Evolutionary conservation across 441 rosid genomes (phyloP).

Genomic region (Pelargonium citronellum): DNA sequence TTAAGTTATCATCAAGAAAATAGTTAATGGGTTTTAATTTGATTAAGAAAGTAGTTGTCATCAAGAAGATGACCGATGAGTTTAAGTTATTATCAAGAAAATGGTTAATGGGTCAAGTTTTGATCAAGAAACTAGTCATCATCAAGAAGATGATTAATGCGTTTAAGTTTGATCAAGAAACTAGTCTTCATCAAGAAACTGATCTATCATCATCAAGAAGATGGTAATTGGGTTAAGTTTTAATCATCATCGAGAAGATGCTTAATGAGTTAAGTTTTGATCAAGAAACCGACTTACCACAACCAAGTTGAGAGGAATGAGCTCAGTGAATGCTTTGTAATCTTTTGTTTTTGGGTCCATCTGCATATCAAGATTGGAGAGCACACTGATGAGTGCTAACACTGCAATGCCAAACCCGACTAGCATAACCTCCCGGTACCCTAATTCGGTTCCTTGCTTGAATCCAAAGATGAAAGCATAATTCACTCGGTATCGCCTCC

Average conservation of each 20-base stretch:
- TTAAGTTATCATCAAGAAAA: background rate
- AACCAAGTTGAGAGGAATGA: slow-evolving; percentile 50
- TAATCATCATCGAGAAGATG: background rate
- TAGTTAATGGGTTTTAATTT: too few species aligned
- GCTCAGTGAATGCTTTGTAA: slow-evolving; percentile 42
- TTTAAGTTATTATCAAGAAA: too few species aligned
- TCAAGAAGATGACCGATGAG: too few species aligned
- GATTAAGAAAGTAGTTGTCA: too few species aligned
- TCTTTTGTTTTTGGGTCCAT: slow-evolving; percentile 45
- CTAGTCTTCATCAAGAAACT: too few species aligned
- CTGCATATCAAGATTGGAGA: slow-evolving; percentile 73
- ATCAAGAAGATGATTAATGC: too few species aligned
- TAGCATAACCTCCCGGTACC: slow-evolving; percentile 60
- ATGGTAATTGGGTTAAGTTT: background rate
- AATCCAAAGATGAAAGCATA: slow-evolving; percentile 80
- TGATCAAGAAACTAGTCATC: too few species aligned
- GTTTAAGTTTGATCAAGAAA: too few species aligned
- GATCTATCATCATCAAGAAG: too few species aligned
- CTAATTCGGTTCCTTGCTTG: slow-evolving; percentile 64
- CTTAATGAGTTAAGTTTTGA: background rate
- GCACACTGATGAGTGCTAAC: slow-evolving; percentile 45
- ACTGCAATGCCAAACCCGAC: slow-evolving; percentile 46
- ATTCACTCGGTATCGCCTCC: slow-evolving; percentile 65
- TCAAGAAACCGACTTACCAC: background rate
- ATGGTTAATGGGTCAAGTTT: too few species aligned